Percentiles rank a stretch among this genome's conserved stretches.
Conservation (phyloP, 257 asterid genomes). For the Marsdenia floribunda region DNA sequence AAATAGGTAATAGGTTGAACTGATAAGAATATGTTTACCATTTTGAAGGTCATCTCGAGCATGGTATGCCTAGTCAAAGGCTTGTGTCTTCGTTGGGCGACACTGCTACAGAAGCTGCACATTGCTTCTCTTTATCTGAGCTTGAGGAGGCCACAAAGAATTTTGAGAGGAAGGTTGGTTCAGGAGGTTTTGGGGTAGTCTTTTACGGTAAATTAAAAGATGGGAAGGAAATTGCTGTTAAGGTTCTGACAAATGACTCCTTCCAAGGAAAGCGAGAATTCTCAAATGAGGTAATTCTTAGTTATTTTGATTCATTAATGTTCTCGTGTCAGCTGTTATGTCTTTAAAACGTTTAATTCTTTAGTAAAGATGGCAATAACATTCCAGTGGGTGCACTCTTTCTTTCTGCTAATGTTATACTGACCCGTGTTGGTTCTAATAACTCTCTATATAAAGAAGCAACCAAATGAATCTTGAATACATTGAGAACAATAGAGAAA, state of each 20-base stretch:
- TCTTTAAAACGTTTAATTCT: not conserved
- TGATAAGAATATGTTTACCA: slow-evolving; percentile 13
- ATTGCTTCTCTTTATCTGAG: slow-evolving; percentile 70
- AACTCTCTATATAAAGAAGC: not conserved
- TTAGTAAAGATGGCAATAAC: not conserved
- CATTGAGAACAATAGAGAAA: not conserved
- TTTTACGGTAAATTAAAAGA: slow-evolving; percentile 74
- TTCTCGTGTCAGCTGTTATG: not conserved
- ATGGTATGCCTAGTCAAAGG: slow-evolving; percentile 38
- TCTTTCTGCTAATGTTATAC: not conserved
- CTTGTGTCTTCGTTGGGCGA: slow-evolving; percentile 49
- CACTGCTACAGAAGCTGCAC: slow-evolving; percentile 73
- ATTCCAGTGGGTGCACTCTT: not conserved
- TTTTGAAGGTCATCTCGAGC: slow-evolving; percentile 38
- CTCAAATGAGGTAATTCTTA: slow-evolving; percentile 69
- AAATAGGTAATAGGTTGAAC: slow-evolving; percentile 16
- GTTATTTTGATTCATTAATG: slow-evolving; percentile 4
- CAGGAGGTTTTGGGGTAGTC: slow-evolving; percentile 95
- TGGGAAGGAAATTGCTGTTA: slow-evolving; percentile 94
- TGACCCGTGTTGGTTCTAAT: not conserved
- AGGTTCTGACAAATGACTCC: slow-evolving; percentile 74
- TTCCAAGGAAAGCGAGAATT: slow-evolving; percentile 95
- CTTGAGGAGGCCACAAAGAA: slow-evolving; percentile 75
- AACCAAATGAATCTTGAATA: not conserved
- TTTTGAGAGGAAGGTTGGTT: slow-evolving; percentile 75